These are phyloP conservation scores for Cladophialophora chaetospira DNA, from an alignment of 2,329 filamentous ascomycete genomes.

Conservation along the genomic window DNA sequence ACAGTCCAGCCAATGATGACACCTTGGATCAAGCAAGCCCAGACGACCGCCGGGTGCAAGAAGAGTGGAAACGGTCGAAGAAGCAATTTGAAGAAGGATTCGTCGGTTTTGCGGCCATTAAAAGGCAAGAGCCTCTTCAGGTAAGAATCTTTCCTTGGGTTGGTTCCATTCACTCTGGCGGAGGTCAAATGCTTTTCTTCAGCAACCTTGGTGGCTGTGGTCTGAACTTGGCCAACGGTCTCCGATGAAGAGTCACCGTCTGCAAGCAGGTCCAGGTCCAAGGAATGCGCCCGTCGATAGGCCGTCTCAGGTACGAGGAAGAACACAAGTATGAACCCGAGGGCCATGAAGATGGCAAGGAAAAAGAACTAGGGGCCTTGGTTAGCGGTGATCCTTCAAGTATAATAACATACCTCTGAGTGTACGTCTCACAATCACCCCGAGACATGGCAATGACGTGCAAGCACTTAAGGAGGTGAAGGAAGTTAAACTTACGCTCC, in stretches of 20 bases:
- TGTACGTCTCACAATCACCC: no score
- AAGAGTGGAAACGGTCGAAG: slow-evolving; percentile 79
- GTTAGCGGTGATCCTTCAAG: slow-evolving; percentile 1
- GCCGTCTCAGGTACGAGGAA: slow-evolving; percentile 85
- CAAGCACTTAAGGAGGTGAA: no score
- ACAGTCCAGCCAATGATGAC: slow-evolving; percentile 94
- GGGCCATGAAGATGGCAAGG: slow-evolving; percentile 77
- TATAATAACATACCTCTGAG: no score
- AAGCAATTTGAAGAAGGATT: slow-evolving; percentile 66
- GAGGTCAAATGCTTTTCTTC: slow-evolving; percentile 23
- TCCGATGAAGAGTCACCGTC: slow-evolving; percentile 21
- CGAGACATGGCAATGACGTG: no score
- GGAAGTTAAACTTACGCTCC: slow-evolving; percentile 42
- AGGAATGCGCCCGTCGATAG: slow-evolving; percentile 64
- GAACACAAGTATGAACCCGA: slow-evolving; percentile 69
- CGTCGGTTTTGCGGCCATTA: slow-evolving; percentile 79
- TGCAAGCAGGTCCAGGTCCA: slow-evolving; percentile 63
- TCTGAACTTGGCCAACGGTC: slow-evolving; percentile 7
- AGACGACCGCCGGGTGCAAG: slow-evolving; percentile 80
- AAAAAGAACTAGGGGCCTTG: slow-evolving; percentile 65
- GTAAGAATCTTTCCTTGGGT: slow-evolving; percentile 57
- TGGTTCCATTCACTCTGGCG: slow-evolving; percentile 9
- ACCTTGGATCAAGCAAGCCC: slow-evolving; percentile 80
- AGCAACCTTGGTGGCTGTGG: not conserved
- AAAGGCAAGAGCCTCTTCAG: slow-evolving; percentile 67